These are phyloP conservation scores for Vachellia pachyceras DNA, from an alignment of 306 rosid genomes.

Conservation along the genomic window DNA sequence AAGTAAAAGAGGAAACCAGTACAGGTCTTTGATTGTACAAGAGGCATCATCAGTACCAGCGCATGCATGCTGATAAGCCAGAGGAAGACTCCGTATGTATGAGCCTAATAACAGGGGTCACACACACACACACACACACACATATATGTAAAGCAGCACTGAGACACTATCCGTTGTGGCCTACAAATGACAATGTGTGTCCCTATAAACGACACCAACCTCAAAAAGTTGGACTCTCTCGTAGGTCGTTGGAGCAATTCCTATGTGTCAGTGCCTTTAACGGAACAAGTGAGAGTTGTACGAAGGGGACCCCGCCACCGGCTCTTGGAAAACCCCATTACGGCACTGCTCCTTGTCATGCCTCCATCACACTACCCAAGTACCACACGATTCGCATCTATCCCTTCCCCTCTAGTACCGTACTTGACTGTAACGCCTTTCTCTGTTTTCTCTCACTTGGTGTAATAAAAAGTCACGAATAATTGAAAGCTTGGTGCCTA, in stretches of 20 bases:
- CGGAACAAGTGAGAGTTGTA: constrained; percentile 48
- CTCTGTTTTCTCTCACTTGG: not conserved
- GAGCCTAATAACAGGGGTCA: too few species aligned
- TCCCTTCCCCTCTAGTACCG: not conserved
- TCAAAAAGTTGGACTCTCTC: not conserved
- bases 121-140: too few species aligned
- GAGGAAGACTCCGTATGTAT: not conserved
- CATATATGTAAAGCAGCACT: too few species aligned
- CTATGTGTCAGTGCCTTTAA: constrained; percentile 40
- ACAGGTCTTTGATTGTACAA: not conserved
- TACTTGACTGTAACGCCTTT: not conserved
- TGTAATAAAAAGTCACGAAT: not conserved
- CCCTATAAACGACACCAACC: constrained; percentile 41
- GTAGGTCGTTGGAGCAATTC: not conserved
- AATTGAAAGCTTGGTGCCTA: not conserved
- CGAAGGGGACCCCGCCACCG: constrained; percentile 41
- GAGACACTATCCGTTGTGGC: constrained; percentile 13
- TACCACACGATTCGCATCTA: constrained; percentile 63
- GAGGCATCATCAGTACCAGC: not conserved
- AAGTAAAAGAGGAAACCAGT: not conserved
- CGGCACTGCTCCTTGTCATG: constrained; percentile 52
- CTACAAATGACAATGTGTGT: constrained; percentile 48
- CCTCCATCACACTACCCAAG: constrained; percentile 6
- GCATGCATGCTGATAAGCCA: not conserved
- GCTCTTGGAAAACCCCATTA: constrained; percentile 5